A percentile compares a stretch with the other conserved stretches of the same genome.
Evolutionary conservation across 2,329 filamentous ascomycete species (phyloP).

Genomic region (Cryoendolithus antarcticus): DNA sequence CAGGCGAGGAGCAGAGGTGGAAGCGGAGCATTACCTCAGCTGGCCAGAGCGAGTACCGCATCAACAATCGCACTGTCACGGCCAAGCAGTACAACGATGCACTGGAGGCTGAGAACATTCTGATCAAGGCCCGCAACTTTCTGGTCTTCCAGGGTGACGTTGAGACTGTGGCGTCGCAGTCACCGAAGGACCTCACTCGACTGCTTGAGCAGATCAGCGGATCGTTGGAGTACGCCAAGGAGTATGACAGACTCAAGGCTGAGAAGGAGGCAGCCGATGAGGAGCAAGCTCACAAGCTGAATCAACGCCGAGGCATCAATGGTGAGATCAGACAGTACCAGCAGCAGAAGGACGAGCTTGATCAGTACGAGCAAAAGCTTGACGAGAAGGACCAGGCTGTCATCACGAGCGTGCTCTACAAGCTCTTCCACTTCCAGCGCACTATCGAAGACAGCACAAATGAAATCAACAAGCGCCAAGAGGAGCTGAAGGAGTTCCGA

Average conservation of each 20-base stretch:
- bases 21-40: constrained; percentile 84
- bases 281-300: constrained; percentile 77
- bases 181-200: constrained; percentile 81
- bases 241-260: constrained; percentile 82
- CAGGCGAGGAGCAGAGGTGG: constrained; percentile 89
- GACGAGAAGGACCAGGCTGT: constrained; percentile 84
- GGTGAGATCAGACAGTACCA: constrained; percentile 96
- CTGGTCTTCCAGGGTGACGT: constrained; percentile 97
- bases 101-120: constrained; percentile 84
- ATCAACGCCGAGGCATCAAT: constrained; percentile 85
- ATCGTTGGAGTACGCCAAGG: constrained; percentile 83
- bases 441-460: constrained; percentile 84
- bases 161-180: constrained; percentile 90
- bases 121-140: constrained; percentile 97
- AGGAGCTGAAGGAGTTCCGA: constrained; percentile 84
- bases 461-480: constrained; percentile 85
- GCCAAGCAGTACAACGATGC: constrained; percentile 89
- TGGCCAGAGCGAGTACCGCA: constrained; percentile 88
- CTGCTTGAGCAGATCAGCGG: constrained; percentile 97
- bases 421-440: constrained; percentile 87
- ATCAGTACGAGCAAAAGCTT: constrained; percentile 82
- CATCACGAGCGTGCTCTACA: constrained; percentile 90
- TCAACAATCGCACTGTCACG: constrained; percentile 82
- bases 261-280: constrained; percentile 80
- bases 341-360: constrained; percentile 90